Percentiles rank a stretch among this genome's conserved stretches.
These are phyloP conservation scores for Mucor racemosus DNA, from an alignment of 371 early-diverging fungal genomes.

Conservation along the genomic window DNA sequence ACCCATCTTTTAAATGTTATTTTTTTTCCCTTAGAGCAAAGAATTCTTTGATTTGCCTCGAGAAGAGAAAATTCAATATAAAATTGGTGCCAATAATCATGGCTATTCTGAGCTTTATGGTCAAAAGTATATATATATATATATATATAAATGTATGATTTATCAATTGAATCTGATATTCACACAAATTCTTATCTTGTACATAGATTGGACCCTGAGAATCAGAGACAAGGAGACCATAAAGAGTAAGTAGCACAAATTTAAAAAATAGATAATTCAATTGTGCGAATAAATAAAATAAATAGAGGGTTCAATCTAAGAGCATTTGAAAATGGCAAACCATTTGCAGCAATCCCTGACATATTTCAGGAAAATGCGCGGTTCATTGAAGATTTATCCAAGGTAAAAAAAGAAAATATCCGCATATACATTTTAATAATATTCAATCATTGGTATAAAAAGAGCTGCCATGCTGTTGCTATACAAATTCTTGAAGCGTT, in stretches of 20 bases:
- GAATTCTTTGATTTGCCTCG: slow-evolving; percentile 50
- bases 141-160: background rate
- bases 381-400: slow-evolving; percentile 38
- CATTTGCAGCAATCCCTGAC: slow-evolving; percentile 41
- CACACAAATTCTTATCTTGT: slow-evolving; percentile 17
- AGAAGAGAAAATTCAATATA: slow-evolving; percentile 41
- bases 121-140: slow-evolving; percentile 39
- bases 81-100: slow-evolving; percentile 42
- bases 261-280: background rate
- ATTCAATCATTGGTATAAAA: background rate
- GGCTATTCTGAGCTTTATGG: slow-evolving; percentile 49
- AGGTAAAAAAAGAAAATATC: slow-evolving; percentile 28
- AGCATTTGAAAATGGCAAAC: slow-evolving; percentile 49
- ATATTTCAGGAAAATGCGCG: slow-evolving; percentile 38
- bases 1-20: background rate
- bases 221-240: slow-evolving; percentile 62
- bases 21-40: slow-evolving; percentile 34
- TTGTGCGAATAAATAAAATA: background rate
- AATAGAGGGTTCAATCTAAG: slow-evolving; percentile 64
- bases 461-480: slow-evolving; percentile 57
- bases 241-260: slow-evolving; percentile 57
- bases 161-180: background rate
- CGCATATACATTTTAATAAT: too few relatives aligned
- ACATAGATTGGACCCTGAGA: slow-evolving; percentile 59
- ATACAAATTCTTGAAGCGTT: slow-evolving; percentile 59